phyloP scores from a whole-genome alignment of 257 asterid species.

The Plantago ovata region DNA sequence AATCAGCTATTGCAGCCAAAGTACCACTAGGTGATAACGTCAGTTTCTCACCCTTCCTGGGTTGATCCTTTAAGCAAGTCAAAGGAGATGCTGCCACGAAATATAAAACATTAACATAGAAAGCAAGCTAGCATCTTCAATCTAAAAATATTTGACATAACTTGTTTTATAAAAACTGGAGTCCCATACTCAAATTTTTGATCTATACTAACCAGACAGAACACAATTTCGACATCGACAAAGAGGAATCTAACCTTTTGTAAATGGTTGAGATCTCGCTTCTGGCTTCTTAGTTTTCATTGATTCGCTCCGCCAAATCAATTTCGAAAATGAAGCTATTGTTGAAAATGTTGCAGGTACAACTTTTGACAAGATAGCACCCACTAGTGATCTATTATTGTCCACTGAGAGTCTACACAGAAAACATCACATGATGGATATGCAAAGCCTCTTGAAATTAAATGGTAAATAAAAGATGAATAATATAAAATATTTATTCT shows the following conservation, averaged over 20 bases:
- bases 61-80: slow-evolving; percentile 91
- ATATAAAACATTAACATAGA: slow-evolving; percentile 8
- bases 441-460: neutral
- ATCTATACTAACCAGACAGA: neutral
- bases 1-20: slow-evolving; percentile 94
- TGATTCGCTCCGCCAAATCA: slow-evolving; percentile 82
- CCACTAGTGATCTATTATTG: slow-evolving; percentile 83
- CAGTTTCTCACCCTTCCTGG: slow-evolving; percentile 94
- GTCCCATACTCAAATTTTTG: neutral
- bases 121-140: slow-evolving; percentile 18
- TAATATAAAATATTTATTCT: neutral
- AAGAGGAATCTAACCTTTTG: slow-evolving; percentile 54
- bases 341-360: slow-evolving; percentile 95
- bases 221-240: neutral
- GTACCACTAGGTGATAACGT: slow-evolving; percentile 94
- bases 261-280: slow-evolving; percentile 71
- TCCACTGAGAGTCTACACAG: slow-evolving; percentile 78
- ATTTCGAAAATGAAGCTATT: slow-evolving; percentile 74
- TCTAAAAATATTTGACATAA: slow-evolving; percentile 11
- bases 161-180: neutral
- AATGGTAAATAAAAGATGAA: neutral
- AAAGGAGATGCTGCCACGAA: slow-evolving; percentile 75
- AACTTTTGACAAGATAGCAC: slow-evolving; percentile 93
- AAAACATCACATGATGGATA: slow-evolving; percentile 15
- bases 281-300: slow-evolving; percentile 52